These are phyloP conservation scores for Phaffia australis DNA, from an alignment of 768 basidiomycete species.

Conservation along the genomic window DNA sequence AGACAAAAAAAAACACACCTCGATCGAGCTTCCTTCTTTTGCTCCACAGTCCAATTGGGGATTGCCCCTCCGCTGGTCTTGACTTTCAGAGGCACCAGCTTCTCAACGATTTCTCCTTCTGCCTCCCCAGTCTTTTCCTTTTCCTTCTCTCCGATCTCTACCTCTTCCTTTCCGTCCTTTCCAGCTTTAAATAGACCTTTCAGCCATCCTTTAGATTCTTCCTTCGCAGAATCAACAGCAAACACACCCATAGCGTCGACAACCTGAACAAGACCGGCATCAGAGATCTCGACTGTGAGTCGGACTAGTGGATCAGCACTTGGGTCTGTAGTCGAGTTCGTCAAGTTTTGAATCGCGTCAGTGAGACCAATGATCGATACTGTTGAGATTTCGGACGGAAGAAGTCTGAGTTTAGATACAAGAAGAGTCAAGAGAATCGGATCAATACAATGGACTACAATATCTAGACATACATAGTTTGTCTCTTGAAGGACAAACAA, in stretches of 20 bases:
- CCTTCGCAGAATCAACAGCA: constrained; percentile 39
- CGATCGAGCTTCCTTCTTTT: constrained; percentile 56
- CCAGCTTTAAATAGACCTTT: constrained; percentile 70
- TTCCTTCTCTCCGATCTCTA: constrained; percentile 30
- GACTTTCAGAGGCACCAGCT: constrained; percentile 12
- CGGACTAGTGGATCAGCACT: constrained; percentile 67
- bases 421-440: background rate
- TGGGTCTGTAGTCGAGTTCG: constrained; percentile 54
- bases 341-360: constrained; percentile 70
- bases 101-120: constrained; percentile 30
- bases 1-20: constrained; percentile 46
- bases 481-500: background rate
- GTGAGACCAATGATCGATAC: constrained; percentile 60
- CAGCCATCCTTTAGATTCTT: constrained; percentile 48
- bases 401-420: constrained; percentile 23
- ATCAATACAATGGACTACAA: background rate
- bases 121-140: constrained; percentile 34
- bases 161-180: constrained; percentile 6
- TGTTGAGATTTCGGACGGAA: constrained; percentile 54
- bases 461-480: background rate
- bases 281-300: constrained; percentile 68
- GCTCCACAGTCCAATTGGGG: constrained; percentile 52
- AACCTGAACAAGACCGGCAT: constrained; percentile 74
- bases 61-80: constrained; percentile 1
- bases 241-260: constrained; percentile 60